A percentile compares a stretch with the other conserved stretches of the same genome.
Conservation (phyloP, 2,329 filamentous ascomycete species). For the Aureobasidium melanogenum region DNA sequence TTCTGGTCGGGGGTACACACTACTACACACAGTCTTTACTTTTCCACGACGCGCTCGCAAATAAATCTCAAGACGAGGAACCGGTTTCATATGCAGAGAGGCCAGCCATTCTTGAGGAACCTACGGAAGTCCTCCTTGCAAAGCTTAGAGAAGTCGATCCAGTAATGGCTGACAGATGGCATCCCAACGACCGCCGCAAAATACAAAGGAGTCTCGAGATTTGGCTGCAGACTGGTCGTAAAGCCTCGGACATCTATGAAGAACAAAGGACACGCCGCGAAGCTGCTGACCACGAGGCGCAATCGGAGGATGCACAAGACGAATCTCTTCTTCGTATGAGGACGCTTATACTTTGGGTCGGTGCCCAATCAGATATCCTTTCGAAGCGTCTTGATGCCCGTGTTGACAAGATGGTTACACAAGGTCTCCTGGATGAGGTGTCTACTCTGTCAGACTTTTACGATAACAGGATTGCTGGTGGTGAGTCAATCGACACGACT, state of each 20-base stretch:
- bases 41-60: constrained; percentile 63
- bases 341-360: constrained; percentile 77
- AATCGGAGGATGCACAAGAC: neutral
- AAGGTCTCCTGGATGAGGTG: constrained; percentile 57
- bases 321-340: constrained; percentile 29
- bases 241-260: constrained; percentile 77
- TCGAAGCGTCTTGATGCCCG: constrained; percentile 63
- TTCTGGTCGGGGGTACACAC: constrained; percentile 88
- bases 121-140: constrained; percentile 62
- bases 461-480: constrained; percentile 22
- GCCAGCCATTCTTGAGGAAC: constrained; percentile 58
- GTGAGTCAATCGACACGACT: constrained; percentile 56
- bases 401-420: constrained; percentile 73
- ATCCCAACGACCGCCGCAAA: constrained; percentile 85
- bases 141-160: constrained; percentile 77
- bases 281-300: neutral
- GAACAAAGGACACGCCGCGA: constrained; percentile 47
- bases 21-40: constrained; percentile 89
- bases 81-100: constrained; percentile 32
- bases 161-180: constrained; percentile 82
- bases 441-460: constrained; percentile 40
- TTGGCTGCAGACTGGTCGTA: constrained; percentile 70
- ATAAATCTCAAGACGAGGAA: constrained; percentile 24
- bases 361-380: constrained; percentile 61
- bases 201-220: constrained; percentile 87